Evolutionary conservation across 495 filamentous ascomycete species (phyloP).

Genomic region (Penicillium silybi): DNA sequence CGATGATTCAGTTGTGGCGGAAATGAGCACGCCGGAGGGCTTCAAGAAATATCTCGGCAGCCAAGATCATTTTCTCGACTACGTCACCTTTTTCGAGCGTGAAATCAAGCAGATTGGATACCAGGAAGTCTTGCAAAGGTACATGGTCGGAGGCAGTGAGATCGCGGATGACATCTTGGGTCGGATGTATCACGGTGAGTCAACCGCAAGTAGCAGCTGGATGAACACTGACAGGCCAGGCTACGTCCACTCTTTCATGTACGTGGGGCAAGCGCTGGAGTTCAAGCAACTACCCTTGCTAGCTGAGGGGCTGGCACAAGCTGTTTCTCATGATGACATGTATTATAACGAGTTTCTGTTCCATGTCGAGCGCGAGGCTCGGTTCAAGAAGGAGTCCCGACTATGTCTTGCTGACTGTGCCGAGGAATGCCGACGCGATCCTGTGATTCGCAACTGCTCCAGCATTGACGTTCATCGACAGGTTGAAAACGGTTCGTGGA

Average conservation of each 20-base stretch:
- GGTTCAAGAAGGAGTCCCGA: neutral
- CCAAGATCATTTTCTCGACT: neutral
- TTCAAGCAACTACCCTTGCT: neutral
- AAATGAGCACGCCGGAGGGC: neutral
- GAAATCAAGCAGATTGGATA: neutral
- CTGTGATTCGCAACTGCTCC: neutral
- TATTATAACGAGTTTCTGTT: neutral
- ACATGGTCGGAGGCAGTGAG: neutral
- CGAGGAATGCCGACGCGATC: neutral
- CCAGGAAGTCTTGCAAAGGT: neutral
- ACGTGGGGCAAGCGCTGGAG: neutral
- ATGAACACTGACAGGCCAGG: neutral
- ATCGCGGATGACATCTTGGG: neutral
- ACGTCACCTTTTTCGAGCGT: neutral
- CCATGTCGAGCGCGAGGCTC: neutral
- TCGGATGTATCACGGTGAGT: neutral
- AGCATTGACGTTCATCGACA: neutral
- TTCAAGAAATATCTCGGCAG: neutral
- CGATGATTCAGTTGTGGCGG: neutral
- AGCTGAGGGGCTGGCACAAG: neutral
- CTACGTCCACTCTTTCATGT: neutral
- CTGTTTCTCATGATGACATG: neutral
- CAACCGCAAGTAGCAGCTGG: too few relatives aligned
- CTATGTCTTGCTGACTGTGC: neutral
- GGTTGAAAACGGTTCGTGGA: neutral